These are phyloP conservation scores for Colletotrichum orchidophilum DNA, from an alignment of 2,329 filamentous ascomycete species.

Conservation along the genomic window DNA sequence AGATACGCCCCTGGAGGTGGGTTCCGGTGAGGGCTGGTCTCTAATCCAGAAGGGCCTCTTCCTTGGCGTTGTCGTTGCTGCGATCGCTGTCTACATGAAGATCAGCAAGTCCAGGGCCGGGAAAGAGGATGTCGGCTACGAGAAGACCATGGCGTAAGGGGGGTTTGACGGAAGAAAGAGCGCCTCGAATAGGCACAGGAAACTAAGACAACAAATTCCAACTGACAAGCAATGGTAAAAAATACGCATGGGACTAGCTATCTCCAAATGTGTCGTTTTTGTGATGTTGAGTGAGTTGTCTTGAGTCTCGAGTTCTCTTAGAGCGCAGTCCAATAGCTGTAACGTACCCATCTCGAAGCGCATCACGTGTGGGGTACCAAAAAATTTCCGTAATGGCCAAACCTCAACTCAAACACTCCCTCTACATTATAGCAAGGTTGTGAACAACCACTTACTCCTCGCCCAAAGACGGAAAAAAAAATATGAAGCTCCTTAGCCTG, in stretches of 20 bases:
- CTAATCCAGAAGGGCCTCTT: constrained; percentile 60
- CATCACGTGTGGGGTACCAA: constrained; percentile 34
- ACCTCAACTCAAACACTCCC: constrained; percentile 22
- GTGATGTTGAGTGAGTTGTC: neutral
- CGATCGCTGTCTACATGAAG: constrained; percentile 56
- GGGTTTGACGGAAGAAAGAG: neutral
- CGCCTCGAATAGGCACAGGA: neutral
- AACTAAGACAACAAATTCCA: constrained; percentile 7
- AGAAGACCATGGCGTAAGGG: constrained; percentile 54
- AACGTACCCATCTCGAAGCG: constrained; percentile 22
- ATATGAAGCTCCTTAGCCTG: constrained; percentile 93
- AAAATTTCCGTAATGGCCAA: constrained; percentile 28
- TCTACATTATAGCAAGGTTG: neutral
- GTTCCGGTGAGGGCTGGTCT: constrained; percentile 50
- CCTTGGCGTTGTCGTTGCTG: constrained; percentile 58
- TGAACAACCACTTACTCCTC: neutral
- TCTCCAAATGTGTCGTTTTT: neutral
- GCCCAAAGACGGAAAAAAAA: neutral
- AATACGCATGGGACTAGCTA: no score
- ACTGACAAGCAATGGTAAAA: neutral
- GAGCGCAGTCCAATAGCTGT: constrained; percentile 13
- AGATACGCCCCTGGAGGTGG: constrained; percentile 39
- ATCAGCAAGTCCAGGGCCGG: constrained; percentile 44
- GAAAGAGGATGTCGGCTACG: constrained; percentile 47
- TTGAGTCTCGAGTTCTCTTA: neutral